Conservation (phyloP, 495 filamentous ascomycete species). For the Cercophora newfieldiana region DNA sequence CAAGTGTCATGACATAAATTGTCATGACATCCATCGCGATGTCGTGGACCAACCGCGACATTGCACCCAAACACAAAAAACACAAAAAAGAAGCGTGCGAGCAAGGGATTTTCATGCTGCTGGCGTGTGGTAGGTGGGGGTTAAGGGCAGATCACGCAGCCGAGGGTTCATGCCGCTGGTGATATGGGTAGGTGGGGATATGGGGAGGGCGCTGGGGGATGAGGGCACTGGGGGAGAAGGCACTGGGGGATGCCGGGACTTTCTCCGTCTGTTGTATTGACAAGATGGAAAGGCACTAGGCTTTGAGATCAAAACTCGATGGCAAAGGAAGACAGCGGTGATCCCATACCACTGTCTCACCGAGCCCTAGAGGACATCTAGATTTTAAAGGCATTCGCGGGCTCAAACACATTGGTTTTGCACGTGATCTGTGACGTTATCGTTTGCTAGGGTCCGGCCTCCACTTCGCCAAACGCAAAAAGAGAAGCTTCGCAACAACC, state of each 20-base stretch:
- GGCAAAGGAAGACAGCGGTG: background rate
- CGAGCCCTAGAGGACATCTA: background rate
- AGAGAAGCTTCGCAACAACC: background rate
- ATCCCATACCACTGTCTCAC: background rate
- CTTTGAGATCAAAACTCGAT: background rate
- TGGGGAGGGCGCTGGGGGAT: background rate
- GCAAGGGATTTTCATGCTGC: background rate
- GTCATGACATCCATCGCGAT: background rate
- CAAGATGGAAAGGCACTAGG: background rate
- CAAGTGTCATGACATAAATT: background rate
- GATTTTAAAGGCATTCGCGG: no score
- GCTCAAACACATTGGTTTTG: no score
- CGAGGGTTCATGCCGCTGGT: background rate
- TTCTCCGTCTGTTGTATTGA: background rate
- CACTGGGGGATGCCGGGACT: background rate
- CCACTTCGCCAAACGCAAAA: constrained; percentile 10
- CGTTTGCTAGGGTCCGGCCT: background rate
- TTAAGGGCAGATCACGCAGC: background rate
- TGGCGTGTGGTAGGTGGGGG: background rate
- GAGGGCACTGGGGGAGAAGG: background rate
- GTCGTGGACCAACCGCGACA: background rate
- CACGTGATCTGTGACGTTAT: constrained; percentile 25
- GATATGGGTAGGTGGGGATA: background rate
- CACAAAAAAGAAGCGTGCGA: background rate
- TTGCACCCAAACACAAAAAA: background rate